Conservation (phyloP, 129 eudicot genomes). For the Escallonia rubra region DNA sequence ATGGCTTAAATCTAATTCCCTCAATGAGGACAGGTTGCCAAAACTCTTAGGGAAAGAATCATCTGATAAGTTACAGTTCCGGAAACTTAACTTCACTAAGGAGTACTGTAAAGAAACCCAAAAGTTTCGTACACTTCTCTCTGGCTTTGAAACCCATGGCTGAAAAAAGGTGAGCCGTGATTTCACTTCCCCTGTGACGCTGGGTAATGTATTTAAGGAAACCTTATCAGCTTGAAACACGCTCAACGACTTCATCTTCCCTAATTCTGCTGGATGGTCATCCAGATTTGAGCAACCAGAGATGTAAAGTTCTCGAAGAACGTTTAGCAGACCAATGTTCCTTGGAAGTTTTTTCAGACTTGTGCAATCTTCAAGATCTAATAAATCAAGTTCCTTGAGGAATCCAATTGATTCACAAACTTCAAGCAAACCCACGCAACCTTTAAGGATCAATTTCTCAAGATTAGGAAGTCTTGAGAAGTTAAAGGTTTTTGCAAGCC, state of each 20-base stretch:
- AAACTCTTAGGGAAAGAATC: conserved; percentile 12
- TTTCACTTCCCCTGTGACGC: background rate
- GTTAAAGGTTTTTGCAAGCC: background rate
- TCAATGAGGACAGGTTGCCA: conserved; percentile 4
- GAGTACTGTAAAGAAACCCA: conserved; percentile 6
- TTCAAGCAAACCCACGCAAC: background rate
- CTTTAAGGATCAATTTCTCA: conserved; percentile 3
- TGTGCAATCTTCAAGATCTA: conserved; percentile 1
- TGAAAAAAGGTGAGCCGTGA: background rate
- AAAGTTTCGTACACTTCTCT: background rate
- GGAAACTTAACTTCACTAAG: conserved; percentile 4
- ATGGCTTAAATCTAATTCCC: background rate
- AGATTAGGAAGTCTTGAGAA: background rate
- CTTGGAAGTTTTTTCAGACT: background rate
- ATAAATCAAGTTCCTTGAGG: background rate
- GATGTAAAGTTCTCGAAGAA: background rate
- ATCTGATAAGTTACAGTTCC: conserved; percentile 1
- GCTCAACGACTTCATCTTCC: background rate
- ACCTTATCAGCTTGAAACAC: background rate
- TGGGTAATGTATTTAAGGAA: background rate
- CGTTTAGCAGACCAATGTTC: background rate
- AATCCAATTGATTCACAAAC: background rate
- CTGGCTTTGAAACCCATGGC: background rate
- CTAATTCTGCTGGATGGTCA: background rate
- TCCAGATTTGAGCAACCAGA: conserved; percentile 1